Evolutionary conservation across 495 filamentous ascomycete species (phyloP).

Genomic region (Podospora sp.): DNA sequence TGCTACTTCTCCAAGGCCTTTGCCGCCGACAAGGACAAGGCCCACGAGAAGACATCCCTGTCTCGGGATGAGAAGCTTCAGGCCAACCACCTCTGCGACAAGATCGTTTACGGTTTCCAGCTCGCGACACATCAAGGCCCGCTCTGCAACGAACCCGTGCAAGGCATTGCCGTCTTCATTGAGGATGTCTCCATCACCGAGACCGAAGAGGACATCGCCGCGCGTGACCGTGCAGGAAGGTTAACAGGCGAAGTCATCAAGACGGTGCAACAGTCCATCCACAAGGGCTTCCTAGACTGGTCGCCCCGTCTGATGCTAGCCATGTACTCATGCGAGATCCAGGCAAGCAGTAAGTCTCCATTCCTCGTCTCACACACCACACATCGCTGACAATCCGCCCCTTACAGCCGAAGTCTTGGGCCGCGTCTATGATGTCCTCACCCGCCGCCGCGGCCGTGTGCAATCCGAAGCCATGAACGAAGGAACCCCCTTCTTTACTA

Average conservation of each 20-base stretch:
- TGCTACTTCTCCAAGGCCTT: slow-evolving; percentile 77
- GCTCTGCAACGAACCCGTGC: slow-evolving; percentile 89
- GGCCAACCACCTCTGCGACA: slow-evolving; percentile 80
- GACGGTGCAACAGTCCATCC: slow-evolving; percentile 81
- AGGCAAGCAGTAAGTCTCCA: slow-evolving; percentile 75
- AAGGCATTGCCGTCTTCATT: slow-evolving; percentile 89
- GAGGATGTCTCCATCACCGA: slow-evolving; percentile 69
- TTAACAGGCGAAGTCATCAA: slow-evolving; percentile 91
- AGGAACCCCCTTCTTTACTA: slow-evolving; percentile 94
- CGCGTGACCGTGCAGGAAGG: slow-evolving; percentile 71
- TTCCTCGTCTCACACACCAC: slow-evolving; percentile 1
- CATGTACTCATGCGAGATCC: slow-evolving; percentile 99
- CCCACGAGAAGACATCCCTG: slow-evolving; percentile 27
- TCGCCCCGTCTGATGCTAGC: slow-evolving; percentile 88
- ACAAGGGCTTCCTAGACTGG: slow-evolving; percentile 91
- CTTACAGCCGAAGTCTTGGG: slow-evolving; percentile 84
- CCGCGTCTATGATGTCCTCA: slow-evolving; percentile 90
- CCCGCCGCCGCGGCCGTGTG: slow-evolving; percentile 85
- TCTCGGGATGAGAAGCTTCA: slow-evolving; percentile 57
- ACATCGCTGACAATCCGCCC: neutral
- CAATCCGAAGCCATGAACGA: slow-evolving; percentile 90
- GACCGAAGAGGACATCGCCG: slow-evolving; percentile 55
- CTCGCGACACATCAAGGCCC: slow-evolving; percentile 87
- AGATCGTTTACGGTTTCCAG: slow-evolving; percentile 90
- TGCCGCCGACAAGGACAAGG: slow-evolving; percentile 40